Percentiles rank a stretch among this genome's conserved stretches.
Conservation (phyloP, 768 basidiomycete species). For the Hebeloma cylindrosporum region DNA sequence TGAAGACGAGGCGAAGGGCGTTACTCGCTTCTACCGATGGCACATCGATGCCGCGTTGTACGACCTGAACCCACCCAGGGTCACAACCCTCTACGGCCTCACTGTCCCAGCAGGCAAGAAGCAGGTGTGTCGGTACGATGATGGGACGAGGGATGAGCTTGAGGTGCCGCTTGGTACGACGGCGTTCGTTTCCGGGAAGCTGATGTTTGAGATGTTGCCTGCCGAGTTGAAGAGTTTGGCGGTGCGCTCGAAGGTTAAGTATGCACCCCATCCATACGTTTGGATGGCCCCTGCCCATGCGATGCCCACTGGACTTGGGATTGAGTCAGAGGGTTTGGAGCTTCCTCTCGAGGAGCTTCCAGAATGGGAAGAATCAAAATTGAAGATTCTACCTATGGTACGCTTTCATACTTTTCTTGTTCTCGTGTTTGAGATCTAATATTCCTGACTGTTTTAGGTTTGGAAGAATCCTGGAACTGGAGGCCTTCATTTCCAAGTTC, state of each 20-base stretch:
- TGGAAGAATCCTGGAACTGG: conserved; percentile 94
- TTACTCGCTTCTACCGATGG: conserved; percentile 90
- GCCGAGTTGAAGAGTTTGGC: conserved; percentile 74
- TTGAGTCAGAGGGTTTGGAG: conserved; percentile 78
- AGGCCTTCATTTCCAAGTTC: conserved; percentile 84
- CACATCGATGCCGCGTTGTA: conserved; percentile 90
- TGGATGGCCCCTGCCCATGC: conserved; percentile 86
- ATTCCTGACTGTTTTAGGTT: conserved; percentile 43
- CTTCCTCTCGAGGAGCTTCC: conserved; percentile 66
- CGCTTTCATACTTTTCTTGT: conserved; percentile 18
- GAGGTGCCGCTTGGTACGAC: conserved; percentile 85
- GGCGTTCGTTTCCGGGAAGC: conserved; percentile 77
- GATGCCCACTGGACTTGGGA: conserved; percentile 76
- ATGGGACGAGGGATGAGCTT: conserved; percentile 83
- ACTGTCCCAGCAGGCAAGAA: conserved; percentile 61
- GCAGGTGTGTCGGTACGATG: conserved; percentile 77
- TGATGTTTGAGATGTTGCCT: conserved; percentile 82
- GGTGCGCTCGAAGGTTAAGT: conserved; percentile 71
- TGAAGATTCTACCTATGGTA: conserved; percentile 70
- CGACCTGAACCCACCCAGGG: conserved; percentile 73
- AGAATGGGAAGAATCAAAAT: conserved; percentile 73
- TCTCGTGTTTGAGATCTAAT: conserved; percentile 3
- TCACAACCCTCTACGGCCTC: conserved; percentile 83
- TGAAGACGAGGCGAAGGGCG: conserved; percentile 74
- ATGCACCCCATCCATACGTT: conserved; percentile 85